Conservation (phyloP, 768 basidiomycete species). For the Chalciporus pseudorubinellus region DNA sequence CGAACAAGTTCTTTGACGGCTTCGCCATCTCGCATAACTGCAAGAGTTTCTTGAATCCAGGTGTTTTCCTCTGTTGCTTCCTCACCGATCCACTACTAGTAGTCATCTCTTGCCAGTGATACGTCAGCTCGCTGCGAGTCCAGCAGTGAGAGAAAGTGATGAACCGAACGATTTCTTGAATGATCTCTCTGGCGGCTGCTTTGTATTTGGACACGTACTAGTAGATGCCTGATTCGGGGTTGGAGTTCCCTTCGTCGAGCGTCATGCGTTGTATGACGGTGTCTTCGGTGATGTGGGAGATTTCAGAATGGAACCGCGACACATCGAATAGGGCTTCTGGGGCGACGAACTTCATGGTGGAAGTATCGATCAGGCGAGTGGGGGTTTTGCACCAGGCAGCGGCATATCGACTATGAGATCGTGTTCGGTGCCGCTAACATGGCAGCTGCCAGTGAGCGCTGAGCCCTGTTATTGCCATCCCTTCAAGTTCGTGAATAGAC, state of each 20-base stretch:
- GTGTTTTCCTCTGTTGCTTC: background rate
- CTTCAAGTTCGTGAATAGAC: too few species aligned
- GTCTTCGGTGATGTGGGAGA: conserved; percentile 17
- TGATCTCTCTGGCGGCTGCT: conserved; percentile 14
- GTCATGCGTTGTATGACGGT: conserved; percentile 7
- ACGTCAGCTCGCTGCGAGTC: conserved; percentile 19
- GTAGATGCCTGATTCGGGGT: conserved; percentile 15
- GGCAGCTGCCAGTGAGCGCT: too few species aligned
- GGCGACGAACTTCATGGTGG: conserved; percentile 20
- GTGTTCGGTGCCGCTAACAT: too few species aligned
- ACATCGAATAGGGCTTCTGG: conserved; percentile 18
- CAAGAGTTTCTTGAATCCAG: conserved; percentile 21
- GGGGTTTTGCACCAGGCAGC: too few species aligned
- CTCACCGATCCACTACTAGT: background rate
- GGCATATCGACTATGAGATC: too few species aligned
- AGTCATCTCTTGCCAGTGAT: conserved; percentile 19
- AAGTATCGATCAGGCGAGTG: conserved; percentile 25
- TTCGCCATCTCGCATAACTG: conserved; percentile 23
- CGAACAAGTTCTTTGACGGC: too few species aligned
- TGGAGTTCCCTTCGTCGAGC: background rate
- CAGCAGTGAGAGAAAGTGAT: conserved; percentile 28
- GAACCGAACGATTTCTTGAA: conserved; percentile 18
- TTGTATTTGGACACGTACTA: conserved; percentile 15
- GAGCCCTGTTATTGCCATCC: too few species aligned
- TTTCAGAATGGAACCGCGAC: conserved; percentile 10